Conservation (phyloP, 1,284 basidiomycete species). For the Cutaneotrichosporon cavernicola region DNA sequence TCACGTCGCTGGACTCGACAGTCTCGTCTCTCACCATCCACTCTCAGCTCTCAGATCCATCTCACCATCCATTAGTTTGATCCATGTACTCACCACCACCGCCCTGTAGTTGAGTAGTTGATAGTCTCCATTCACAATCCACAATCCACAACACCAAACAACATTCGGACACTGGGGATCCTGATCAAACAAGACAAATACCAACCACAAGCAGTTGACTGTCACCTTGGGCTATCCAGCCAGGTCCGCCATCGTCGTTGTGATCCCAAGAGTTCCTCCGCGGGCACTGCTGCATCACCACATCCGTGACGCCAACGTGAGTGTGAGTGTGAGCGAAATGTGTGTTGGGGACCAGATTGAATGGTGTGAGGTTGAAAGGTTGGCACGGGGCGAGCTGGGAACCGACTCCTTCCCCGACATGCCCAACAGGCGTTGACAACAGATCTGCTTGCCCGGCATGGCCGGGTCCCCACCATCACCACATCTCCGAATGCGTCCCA, state of each 20-base stretch:
- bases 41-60: neutral
- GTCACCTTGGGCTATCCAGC: neutral
- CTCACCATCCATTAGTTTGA: neutral
- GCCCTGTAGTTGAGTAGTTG: neutral
- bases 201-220: neutral
- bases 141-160: neutral
- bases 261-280: neutral
- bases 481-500: neutral
- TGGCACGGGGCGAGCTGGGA: no score
- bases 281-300: neutral
- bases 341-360: no score
- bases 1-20: no score
- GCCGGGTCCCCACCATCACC: conserved; percentile 5
- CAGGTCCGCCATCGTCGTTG: neutral
- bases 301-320: neutral
- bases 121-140: neutral
- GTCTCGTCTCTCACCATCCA: conserved; percentile 1
- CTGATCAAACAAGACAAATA: neutral
- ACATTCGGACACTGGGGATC: neutral
- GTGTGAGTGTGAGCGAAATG: neutral
- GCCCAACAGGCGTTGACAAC: neutral
- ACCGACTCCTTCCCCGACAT: no score
- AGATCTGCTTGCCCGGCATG: conserved; percentile 1
- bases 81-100: neutral
- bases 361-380: no score